phyloP scores from a whole-genome alignment of 1,284 basidiomycete genomes.

The Moesziomyces sp. region DNA sequence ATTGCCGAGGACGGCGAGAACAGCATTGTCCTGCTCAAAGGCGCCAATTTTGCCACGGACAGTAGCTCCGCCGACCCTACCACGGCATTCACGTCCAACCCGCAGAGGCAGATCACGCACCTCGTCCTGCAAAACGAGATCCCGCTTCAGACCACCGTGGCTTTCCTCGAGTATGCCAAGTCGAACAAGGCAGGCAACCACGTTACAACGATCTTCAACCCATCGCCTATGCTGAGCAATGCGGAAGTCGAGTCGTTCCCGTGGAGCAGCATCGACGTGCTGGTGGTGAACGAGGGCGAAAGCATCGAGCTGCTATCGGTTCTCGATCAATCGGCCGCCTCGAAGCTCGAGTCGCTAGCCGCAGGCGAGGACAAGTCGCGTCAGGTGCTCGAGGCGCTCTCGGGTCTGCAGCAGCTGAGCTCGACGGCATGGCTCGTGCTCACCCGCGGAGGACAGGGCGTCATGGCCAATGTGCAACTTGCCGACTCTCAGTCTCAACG shows the following conservation, averaged over 20 bases:
- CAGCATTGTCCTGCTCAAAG: slow-evolving; percentile 63
- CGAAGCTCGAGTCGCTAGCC: slow-evolving; percentile 12
- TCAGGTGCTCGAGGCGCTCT: slow-evolving; percentile 42
- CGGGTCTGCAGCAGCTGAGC: slow-evolving; percentile 27
- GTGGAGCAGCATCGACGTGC: slow-evolving; percentile 70
- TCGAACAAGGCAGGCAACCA: slow-evolving; percentile 14
- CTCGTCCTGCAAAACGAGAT: slow-evolving; percentile 74
- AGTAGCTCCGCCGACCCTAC: slow-evolving; percentile 34
- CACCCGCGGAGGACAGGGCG: slow-evolving; percentile 58
- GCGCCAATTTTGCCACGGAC: slow-evolving; percentile 58
- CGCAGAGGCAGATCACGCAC: slow-evolving; percentile 65
- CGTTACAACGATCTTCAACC: slow-evolving; percentile 71
- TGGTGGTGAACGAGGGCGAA: slow-evolving; percentile 73
- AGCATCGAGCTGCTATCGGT: slow-evolving; percentile 63
- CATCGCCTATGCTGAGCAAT: slow-evolving; percentile 71
- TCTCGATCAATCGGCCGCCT: slow-evolving; percentile 17
- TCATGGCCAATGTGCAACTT: slow-evolving; percentile 50
- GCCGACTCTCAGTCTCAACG: slow-evolving; percentile 13
- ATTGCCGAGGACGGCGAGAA: slow-evolving; percentile 65
- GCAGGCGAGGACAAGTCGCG: slow-evolving; percentile 26
- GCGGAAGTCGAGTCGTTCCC: slow-evolving; percentile 69
- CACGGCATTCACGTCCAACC: slow-evolving; percentile 13
- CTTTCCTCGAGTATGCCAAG: slow-evolving; percentile 66
- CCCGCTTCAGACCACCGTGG: slow-evolving; percentile 70
- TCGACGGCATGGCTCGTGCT: slow-evolving; percentile 59